Base-by-base conservation (phyloP, 306 rosid species). In the Acacia acuminata region DNA sequence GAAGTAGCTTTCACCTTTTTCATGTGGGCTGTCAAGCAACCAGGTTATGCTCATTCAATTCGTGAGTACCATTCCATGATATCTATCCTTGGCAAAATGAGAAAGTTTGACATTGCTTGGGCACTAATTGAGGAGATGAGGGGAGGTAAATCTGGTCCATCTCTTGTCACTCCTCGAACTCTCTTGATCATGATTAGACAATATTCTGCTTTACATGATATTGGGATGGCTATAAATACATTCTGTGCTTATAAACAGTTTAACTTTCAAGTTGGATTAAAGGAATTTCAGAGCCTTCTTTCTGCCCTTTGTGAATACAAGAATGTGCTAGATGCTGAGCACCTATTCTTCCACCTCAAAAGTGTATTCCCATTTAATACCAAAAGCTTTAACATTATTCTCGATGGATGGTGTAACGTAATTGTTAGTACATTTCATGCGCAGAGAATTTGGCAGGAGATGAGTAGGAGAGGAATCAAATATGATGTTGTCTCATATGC, bases 21-120 rank as follows among this genome's bases (percentile, higher is more conserved):
- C 85, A 77, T 88, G 72, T 95, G 97, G 98, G 96, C 97, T 17
- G 94, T 94, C 30, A 90, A 88, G 91, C 95, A 88, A 79, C 93
- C 85, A 0, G 90, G 85, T 71, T 94, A 92, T 80, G 65, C 88
- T 61, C 95, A 88, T 83, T 87, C 93, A 0, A 58, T 86, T 80
- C 92, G 90, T 0, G 97, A 93, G 75, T 95, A 93, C 83, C 97
- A 95, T 88, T 88, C 92, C 4, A 95, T 93, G 92, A 90, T 94
- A 76, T 87, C 91, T 5, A 84, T 94, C 82, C 92, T 94, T n/a
- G 98, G 88, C 24, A 95, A 93, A 80, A 91, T 90, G 97, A 88
- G 94, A 78, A 93, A 87, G 88, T 95, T 95, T 83, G 98, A 89
- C 78, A 93, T 97, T 34, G 97, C 98, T 47, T 95, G 98, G 98